These are phyloP conservation scores for Pneumocystis wakefieldiae DNA, from an alignment of 1,139 yeast genomes.

Conservation along the genomic window DNA sequence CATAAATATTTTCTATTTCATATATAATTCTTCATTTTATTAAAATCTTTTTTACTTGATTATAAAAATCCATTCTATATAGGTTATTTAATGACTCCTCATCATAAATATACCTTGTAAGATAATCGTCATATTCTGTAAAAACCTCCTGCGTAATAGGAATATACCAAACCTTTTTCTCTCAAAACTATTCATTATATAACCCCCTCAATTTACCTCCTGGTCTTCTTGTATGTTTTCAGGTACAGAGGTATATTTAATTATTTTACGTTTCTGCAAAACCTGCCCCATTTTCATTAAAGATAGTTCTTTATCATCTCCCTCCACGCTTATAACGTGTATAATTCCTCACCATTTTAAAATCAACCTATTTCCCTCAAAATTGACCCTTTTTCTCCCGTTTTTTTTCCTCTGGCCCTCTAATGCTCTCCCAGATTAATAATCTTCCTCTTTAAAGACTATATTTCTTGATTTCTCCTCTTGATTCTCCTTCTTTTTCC, in stretches of 20 bases:
- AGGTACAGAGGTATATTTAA: slow-evolving; percentile 4
- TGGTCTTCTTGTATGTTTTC: not conserved
- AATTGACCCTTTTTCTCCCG: not conserved
- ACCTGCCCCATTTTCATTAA: slow-evolving; percentile 9
- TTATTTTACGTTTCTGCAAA: slow-evolving; percentile 15
- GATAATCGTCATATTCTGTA: not conserved
- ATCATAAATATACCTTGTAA: not conserved
- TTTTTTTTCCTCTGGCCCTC: not conserved
- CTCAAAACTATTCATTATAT: slow-evolving; percentile 8
- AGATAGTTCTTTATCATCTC: not conserved
- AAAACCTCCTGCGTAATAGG: slow-evolving; percentile 7
- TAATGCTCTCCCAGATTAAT: not conserved
- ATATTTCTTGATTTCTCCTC: not conserved
- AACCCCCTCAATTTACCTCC: not conserved
- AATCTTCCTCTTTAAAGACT: not conserved
- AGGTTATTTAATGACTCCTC: slow-evolving; percentile 43
- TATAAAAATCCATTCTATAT: slow-evolving; percentile 59
- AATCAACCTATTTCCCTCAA: not conserved
- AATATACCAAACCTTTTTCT: slow-evolving; percentile 7
- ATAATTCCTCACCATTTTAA: not conserved
- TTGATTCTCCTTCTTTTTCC: too few relatives aligned
- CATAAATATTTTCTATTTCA: slow-evolving; percentile 48
- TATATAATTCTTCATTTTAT: slow-evolving; percentile 2
- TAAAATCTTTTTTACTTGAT: slow-evolving; percentile 18
- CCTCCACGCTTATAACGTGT: not conserved